Evolutionary conservation across 202 grass and related monocot species (phyloP).

Genomic region (Saccharum hybrid): DNA sequence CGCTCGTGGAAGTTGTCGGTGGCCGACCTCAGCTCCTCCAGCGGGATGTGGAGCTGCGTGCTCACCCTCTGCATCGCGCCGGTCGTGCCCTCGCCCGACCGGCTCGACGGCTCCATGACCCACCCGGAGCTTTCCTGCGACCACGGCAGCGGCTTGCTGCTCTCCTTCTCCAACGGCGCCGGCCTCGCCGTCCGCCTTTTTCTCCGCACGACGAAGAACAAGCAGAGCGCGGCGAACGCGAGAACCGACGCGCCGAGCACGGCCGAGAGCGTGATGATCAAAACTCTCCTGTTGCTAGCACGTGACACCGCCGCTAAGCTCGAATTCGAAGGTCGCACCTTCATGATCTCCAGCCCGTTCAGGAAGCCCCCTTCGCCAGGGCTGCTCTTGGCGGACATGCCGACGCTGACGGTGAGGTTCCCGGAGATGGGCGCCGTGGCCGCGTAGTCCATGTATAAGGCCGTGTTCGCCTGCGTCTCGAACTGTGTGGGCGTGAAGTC

Average conservation of each 20-base stretch:
- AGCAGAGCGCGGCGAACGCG: constrained; percentile 21
- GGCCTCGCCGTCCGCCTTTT: constrained; percentile 13
- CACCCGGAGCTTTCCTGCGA: constrained; percentile 40
- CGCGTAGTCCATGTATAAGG: constrained; percentile 53
- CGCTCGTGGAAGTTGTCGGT: constrained; percentile 66
- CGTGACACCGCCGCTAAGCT: not conserved
- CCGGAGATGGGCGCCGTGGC: not conserved
- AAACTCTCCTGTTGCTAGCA: not conserved
- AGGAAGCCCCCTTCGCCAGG: constrained; percentile 35
- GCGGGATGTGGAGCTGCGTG: constrained; percentile 57
- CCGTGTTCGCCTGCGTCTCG: not conserved
- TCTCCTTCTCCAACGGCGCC: constrained; percentile 43
- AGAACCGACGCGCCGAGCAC: constrained; percentile 45
- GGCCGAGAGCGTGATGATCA: constrained; percentile 27
- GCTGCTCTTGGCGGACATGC: not conserved
- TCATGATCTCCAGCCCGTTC: constrained; percentile 92
- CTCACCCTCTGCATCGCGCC: constrained; percentile 50
- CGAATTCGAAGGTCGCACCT: not conserved
- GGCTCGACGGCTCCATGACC: constrained; percentile 45
- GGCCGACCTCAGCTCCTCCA: constrained; percentile 53
- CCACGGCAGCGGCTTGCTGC: constrained; percentile 31
- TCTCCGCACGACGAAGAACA: not conserved
- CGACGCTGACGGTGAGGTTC: constrained; percentile 65
- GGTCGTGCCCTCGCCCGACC: constrained; percentile 16
- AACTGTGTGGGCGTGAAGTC: not conserved